These are phyloP conservation scores for Trametes pubescens DNA, from an alignment of 1,284 basidiomycete species.

Conservation along the genomic window DNA sequence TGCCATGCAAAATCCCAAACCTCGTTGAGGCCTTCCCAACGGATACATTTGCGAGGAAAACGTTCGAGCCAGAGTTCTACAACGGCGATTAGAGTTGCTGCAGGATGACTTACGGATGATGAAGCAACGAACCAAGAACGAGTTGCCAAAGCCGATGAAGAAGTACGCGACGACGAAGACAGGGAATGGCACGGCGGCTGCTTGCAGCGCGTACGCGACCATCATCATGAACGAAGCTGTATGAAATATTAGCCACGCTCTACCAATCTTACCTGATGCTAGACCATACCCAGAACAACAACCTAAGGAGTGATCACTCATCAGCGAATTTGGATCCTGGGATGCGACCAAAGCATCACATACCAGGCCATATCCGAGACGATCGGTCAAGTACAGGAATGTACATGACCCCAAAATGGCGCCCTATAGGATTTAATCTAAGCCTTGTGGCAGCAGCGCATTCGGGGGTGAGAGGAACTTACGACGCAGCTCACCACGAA, in stretches of 20 bases:
- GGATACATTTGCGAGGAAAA: conserved; percentile 56
- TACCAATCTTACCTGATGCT: not conserved
- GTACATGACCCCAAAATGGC: conserved; percentile 55
- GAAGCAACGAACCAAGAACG: conserved; percentile 52
- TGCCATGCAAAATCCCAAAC: conserved; percentile 70
- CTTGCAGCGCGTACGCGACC: conserved; percentile 61
- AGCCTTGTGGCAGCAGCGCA: not conserved
- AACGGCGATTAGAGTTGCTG: not conserved
- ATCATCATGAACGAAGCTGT: conserved; percentile 43
- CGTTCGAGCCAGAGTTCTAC: conserved; percentile 62
- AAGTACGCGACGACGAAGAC: conserved; percentile 63
- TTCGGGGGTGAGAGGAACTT: conserved; percentile 41
- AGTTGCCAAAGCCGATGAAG: conserved; percentile 69
- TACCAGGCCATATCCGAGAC: conserved; percentile 65
- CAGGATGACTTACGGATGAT: too few relatives aligned
- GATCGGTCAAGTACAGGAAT: conserved; percentile 59
- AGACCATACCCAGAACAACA: conserved; percentile 35
- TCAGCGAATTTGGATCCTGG: not conserved
- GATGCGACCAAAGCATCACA: conserved; percentile 8
- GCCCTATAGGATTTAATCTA: conserved; percentile 42
- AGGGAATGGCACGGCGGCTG: conserved; percentile 70
- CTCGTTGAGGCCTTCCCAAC: conserved; percentile 52
- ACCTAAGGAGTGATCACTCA: conserved; percentile 26
- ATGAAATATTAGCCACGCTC: not conserved
- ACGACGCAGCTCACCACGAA: conserved; percentile 60